Conservation (phyloP, 306 rosid genomes). For the Prunus davidiana region DNA sequence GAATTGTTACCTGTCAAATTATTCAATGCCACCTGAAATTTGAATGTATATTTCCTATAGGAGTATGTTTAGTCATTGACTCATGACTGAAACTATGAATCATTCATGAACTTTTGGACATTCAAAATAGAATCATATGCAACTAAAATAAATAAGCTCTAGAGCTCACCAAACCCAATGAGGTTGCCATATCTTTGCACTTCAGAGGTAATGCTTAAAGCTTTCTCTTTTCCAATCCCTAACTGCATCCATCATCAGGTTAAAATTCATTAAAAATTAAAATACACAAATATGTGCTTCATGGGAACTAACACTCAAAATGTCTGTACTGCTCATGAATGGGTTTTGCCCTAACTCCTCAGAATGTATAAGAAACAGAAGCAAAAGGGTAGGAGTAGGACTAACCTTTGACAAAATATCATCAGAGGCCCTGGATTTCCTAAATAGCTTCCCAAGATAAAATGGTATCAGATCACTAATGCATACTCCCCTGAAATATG, state of each 20-base stretch:
- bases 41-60: not conserved
- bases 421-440: slow-evolving; percentile 48
- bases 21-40: not conserved
- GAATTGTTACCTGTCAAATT: not conserved
- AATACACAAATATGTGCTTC: not conserved
- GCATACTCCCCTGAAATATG: slow-evolving; percentile 62
- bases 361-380: not conserved
- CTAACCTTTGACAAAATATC: slow-evolving; percentile 53
- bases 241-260: slow-evolving; percentile 36
- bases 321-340: not conserved
- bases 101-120: not conserved
- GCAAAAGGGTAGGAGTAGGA: slow-evolving; percentile 24
- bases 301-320: not conserved
- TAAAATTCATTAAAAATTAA: not conserved
- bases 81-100: not conserved
- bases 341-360: not conserved
- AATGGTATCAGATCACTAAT: slow-evolving; percentile 66
- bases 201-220: slow-evolving; percentile 35
- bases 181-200: slow-evolving; percentile 68
- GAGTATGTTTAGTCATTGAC: not conserved
- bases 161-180: slow-evolving; percentile 58
- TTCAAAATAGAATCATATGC: not conserved
- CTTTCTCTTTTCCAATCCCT: slow-evolving; percentile 62
- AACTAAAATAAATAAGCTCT: not conserved
- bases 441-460: slow-evolving; percentile 62